Base-by-base conservation (phyloP, 768 basidiomycete genomes). In the Xerocomus spinulosus region DNA sequence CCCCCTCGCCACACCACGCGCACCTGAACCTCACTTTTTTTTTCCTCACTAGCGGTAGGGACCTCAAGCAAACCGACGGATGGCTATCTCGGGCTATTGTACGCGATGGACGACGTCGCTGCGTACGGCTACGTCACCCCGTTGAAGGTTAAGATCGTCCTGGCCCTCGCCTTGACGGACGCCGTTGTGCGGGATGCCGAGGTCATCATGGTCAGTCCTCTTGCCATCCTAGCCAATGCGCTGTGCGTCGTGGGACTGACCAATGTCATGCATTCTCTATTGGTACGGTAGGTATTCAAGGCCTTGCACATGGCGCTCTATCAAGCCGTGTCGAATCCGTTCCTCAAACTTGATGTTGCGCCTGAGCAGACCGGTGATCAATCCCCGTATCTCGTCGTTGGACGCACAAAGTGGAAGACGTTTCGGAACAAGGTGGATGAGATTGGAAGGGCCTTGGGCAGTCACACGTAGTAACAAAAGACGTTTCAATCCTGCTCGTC, bases 81-180 rank as follows among this genome's bases (percentile, higher is more conserved):
- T 28, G 84, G 85, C 61, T 95, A 93, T 61, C 76, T 92, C 30
- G 92, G 91, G 5, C 72, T 94, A 46, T 68, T 95, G 21, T 92
- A 90, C 64, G 78, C 85, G n/a, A 85, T 94, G 76, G 92, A 95
- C 68, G 92, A 94, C 56, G 85, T 90, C 42, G 91, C 89, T 2
- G 88, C 92, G 32, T 94, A 94, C 66, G 92, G 92, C 33, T 95
- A 92, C 68, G 80, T 92, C 42, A 92, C 90, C 9, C 89, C 92
- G 12, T 71, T 90, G 51, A 89, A 86, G 61, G 76, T 92, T 58
- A 93, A 92, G 72, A 91, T 95, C 58, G 77, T 95, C 48, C 61
- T 94, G 44, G 85, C 84, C 1, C 67, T 94, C 42, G 83, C 87
- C 8, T 68, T 93, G 53, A 81, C 87, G 8, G 92, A 95, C 60